A percentile compares a stretch with the other conserved stretches of the same genome.
Conservation (phyloP, 495 filamentous ascomycete species). For the Acidiella bohemica region DNA sequence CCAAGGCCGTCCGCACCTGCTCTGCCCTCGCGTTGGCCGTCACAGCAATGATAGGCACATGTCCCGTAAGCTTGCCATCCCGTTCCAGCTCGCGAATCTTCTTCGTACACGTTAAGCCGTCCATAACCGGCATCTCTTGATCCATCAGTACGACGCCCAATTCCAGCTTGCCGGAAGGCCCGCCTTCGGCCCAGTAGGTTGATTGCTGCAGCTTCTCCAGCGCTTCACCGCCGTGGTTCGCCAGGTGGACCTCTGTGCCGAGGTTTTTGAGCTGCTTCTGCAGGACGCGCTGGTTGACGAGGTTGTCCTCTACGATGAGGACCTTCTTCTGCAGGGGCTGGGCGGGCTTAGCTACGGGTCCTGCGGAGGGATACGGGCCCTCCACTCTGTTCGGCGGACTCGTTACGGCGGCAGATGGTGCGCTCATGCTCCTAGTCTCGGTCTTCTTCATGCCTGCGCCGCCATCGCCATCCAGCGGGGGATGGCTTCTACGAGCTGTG, state of each 20-base stretch:
- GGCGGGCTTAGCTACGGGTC: too few species aligned
- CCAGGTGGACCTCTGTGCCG: slow-evolving; percentile 52
- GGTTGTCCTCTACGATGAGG: slow-evolving; percentile 72
- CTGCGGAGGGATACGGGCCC: slow-evolving; percentile 1
- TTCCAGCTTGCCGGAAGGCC: slow-evolving; percentile 25
- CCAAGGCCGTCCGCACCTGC: slow-evolving; percentile 50
- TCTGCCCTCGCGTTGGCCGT: slow-evolving; percentile 60
- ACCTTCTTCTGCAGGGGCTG: slow-evolving; percentile 28
- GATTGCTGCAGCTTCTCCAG: slow-evolving; percentile 39
- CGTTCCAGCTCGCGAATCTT: slow-evolving; percentile 51
- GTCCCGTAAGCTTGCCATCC: slow-evolving; percentile 35
- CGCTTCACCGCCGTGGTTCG: slow-evolving; percentile 66
- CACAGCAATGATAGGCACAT: slow-evolving; percentile 64
- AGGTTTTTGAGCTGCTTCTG: slow-evolving; percentile 47
- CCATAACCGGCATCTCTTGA: slow-evolving; percentile 76
- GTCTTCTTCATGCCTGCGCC: neutral
- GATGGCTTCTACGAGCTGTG: slow-evolving; percentile 38
- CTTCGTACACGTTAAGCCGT: slow-evolving; percentile 55
- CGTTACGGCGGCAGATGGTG: neutral
- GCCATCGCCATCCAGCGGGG: slow-evolving; percentile 20
- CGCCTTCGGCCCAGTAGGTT: slow-evolving; percentile 22
- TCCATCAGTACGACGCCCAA: slow-evolving; percentile 66
- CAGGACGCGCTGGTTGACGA: slow-evolving; percentile 60
- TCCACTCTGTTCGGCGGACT: neutral
- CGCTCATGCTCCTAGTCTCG: neutral